phyloP scores from a whole-genome alignment of 257 asterid species.

The Ocimum tenuiflorum region DNA sequence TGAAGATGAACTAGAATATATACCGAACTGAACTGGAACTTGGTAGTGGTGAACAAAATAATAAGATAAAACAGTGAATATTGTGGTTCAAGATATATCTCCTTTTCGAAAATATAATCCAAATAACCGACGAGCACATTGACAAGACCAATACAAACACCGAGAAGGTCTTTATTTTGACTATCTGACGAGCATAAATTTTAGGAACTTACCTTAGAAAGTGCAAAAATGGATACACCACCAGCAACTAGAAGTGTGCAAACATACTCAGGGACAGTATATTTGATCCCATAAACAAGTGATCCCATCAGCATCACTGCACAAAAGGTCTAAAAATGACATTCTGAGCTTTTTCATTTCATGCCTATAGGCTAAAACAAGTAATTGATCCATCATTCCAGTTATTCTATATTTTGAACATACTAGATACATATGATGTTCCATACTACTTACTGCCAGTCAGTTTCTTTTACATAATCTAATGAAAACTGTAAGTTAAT shows the following conservation, averaged over 20 bases:
- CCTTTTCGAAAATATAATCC: too few species aligned
- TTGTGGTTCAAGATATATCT: neutral
- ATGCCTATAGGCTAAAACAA: neutral
- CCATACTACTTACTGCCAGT: neutral
- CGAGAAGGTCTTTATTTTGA: neutral
- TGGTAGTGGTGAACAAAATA: neutral
- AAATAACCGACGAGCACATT: too few species aligned
- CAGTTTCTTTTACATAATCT: neutral
- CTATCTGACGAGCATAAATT: neutral
- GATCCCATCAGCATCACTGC: constrained; percentile 99
- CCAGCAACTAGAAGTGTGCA: constrained; percentile 97
- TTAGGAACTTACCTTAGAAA: constrained; percentile 50
- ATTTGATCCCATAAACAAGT: constrained; percentile 83
- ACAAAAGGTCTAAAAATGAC: constrained; percentile 5
- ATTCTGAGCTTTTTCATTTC: neutral
- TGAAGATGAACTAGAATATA: neutral
- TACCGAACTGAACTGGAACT: neutral
- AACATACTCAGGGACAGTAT: constrained; percentile 76
- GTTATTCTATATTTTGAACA: neutral
- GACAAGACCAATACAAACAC: too few species aligned
- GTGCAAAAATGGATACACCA: constrained; percentile 95
- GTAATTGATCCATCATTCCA: neutral
- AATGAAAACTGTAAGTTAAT: neutral
- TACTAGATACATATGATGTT: neutral
- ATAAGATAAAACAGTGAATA: neutral